Evolutionary conservation across 2,329 filamentous ascomycete species (phyloP).

Genomic region (Arthrobotrys iridis): DNA sequence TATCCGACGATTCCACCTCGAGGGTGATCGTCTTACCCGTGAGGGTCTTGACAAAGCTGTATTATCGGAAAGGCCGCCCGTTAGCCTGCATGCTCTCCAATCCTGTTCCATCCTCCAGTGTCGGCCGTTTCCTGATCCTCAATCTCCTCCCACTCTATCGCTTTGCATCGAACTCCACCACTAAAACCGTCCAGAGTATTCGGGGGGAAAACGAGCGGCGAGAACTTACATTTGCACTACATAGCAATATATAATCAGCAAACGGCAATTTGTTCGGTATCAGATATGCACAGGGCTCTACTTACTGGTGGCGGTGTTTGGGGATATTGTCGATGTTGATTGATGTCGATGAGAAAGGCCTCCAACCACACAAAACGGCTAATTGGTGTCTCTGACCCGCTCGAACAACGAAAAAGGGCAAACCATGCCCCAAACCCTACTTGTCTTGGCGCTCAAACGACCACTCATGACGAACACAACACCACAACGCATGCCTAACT

Average conservation of each 20-base stretch:
- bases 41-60: slow-evolving; percentile 99
- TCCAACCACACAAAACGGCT: slow-evolving; percentile 39
- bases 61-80: slow-evolving; percentile 43
- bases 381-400: slow-evolving; percentile 31
- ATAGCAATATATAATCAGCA: slow-evolving; percentile 65
- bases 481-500: slow-evolving; percentile 27
- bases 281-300: slow-evolving; percentile 23
- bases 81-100: slow-evolving; percentile 56
- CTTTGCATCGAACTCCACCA: not conserved
- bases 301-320: slow-evolving; percentile 58
- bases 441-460: slow-evolving; percentile 7
- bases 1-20: slow-evolving; percentile 98
- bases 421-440: slow-evolving; percentile 50
- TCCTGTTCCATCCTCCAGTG: not conserved
- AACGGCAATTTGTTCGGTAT: slow-evolving; percentile 53
- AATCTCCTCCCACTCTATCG: slow-evolving; percentile 9
- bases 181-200: slow-evolving; percentile 7
- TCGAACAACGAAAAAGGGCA: slow-evolving; percentile 51
- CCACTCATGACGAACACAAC: slow-evolving; percentile 36
- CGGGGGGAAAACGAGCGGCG: slow-evolving; percentile 54
- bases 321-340: slow-evolving; percentile 55
- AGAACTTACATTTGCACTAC: slow-evolving; percentile 89
- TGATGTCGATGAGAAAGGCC: slow-evolving; percentile 53
- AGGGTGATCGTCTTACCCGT: slow-evolving; percentile 99
- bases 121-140: slow-evolving; percentile 57